A percentile compares a stretch with the other conserved stretches of the same genome.
phyloP scores from a whole-genome alignment of 2,329 filamentous ascomycete species.

The Stagonosporopsis vannaccii region DNA sequence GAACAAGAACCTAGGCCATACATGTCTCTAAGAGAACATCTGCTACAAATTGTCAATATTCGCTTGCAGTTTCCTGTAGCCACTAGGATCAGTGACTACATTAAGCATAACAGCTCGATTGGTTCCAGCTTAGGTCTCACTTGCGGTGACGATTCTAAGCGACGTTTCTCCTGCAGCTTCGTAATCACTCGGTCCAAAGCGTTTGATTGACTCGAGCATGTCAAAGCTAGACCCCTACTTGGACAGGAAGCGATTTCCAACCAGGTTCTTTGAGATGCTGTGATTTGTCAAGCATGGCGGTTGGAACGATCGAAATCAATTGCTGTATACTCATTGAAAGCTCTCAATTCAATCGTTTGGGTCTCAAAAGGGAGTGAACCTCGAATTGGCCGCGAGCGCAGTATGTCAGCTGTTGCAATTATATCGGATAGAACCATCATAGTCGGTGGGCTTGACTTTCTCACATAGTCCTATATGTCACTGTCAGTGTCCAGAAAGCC shows the following conservation, averaged over 20 bases:
- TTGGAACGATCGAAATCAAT: too few relatives aligned
- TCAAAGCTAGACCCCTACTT: too few relatives aligned
- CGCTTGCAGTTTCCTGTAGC: too few relatives aligned
- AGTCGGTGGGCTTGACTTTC: not conserved
- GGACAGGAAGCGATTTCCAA: too few relatives aligned
- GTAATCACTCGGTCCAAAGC: too few relatives aligned
- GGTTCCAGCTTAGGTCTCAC: not conserved
- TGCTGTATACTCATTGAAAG: too few relatives aligned
- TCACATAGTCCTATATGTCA: not conserved
- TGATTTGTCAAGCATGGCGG: too few relatives aligned
- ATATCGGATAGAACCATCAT: not conserved
- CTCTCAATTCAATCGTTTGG: not conserved
- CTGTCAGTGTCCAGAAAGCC: not conserved
- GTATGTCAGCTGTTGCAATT: not conserved
- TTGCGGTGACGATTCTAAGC: not conserved
- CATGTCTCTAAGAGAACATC: constrained; percentile 1
- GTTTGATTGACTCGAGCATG: too few relatives aligned
- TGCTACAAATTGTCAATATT: too few relatives aligned
- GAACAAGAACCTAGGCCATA: constrained; percentile 2
- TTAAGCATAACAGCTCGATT: not conserved
- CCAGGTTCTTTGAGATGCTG: too few relatives aligned
- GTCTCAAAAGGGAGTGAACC: not conserved
- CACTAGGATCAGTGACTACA: not conserved
- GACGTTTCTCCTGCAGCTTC: not conserved
- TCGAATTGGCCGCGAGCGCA: not conserved